Percentiles rank a stretch among this genome's conserved stretches.
phyloP scores from a whole-genome alignment of 805 yeast species.

The Tetrapisispora iriomotensis region DNA sequence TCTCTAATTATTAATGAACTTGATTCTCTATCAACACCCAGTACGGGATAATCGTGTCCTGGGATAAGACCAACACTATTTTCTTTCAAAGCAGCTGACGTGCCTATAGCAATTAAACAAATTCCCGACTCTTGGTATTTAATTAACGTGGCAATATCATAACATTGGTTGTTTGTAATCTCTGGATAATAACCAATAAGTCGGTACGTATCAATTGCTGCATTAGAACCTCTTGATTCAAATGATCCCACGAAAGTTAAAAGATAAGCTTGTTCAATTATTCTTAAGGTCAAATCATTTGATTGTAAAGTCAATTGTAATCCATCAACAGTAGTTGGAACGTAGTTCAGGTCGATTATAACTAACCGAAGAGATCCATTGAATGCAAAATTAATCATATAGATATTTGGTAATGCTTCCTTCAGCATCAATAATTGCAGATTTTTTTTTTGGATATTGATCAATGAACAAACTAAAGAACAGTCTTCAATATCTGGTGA shows the following conservation, averaged over 20 bases:
- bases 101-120: conserved; percentile 57
- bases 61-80: conserved; percentile 35
- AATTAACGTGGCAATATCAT: conserved; percentile 23
- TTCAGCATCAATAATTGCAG: conserved; percentile 7
- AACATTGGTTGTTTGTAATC: conserved; percentile 28
- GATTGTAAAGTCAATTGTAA: conserved; percentile 14
- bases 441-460: conserved; percentile 36
- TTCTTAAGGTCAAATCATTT: conserved; percentile 10
- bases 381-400: conserved; percentile 16
- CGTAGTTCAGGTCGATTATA: conserved; percentile 11
- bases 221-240: conserved; percentile 63
- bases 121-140: conserved; percentile 12
- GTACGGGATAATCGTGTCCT: conserved; percentile 63
- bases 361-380: conserved; percentile 24
- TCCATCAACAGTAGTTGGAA: conserved; percentile 14
- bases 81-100: conserved; percentile 34
- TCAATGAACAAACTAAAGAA: conserved; percentile 62
- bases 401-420: conserved; percentile 10
- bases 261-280: conserved; percentile 71
- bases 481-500: conserved; percentile 42
- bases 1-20: conserved; percentile 32
- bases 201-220: conserved; percentile 56
- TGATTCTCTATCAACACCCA: conserved; percentile 27
- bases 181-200: conserved; percentile 73
- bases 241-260: conserved; percentile 50